phyloP scores from a whole-genome alignment of 495 filamentous ascomycete genomes.

The Xylaria bambusicola region DNA sequence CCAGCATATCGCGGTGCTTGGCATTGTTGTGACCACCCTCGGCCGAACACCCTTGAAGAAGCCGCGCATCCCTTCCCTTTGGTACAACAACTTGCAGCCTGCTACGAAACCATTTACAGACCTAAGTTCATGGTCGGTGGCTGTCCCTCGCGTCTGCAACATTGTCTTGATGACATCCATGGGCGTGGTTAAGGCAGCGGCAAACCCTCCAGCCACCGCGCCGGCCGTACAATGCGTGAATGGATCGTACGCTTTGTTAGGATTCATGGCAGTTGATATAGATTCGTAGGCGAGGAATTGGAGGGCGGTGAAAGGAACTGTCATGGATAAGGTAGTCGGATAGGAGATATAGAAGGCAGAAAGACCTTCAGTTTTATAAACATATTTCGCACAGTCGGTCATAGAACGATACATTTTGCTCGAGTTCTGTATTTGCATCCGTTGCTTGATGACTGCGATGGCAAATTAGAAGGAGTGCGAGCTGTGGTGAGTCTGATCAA shows the following conservation, averaged over 20 bases:
- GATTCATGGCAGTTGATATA: constrained; percentile 90
- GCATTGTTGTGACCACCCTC: constrained; percentile 93
- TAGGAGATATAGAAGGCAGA: constrained; percentile 98
- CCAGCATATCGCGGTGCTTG: constrained; percentile 99
- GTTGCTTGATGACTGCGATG: constrained; percentile 88
- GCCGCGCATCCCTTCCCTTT: constrained; percentile 78
- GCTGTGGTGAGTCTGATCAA: constrained; percentile 7
- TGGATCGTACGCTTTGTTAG: constrained; percentile 80
- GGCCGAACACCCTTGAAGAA: constrained; percentile 93
- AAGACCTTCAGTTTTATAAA: constrained; percentile 86
- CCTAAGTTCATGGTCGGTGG: constrained; percentile 77
- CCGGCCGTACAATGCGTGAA: constrained; percentile 89
- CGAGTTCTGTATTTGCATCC: constrained; percentile 98
- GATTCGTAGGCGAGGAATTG: constrained; percentile 98
- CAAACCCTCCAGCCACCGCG: constrained; percentile 88
- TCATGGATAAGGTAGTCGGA: constrained; percentile 97
- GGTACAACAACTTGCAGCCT: constrained; percentile 79
- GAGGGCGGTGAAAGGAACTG: constrained; percentile 92
- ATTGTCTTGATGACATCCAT: constrained; percentile 98
- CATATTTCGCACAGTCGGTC: constrained; percentile 77
- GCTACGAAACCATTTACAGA: constrained; percentile 80
- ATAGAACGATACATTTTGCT: constrained; percentile 77
- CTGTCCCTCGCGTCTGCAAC: constrained; percentile 86
- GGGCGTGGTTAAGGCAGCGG: constrained; percentile 90
- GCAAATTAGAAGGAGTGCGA: constrained; percentile 24